A percentile compares a stretch with the other conserved stretches of the same genome.
These are phyloP conservation scores for Ustilago crameri DNA, from an alignment of 1,284 basidiomycete species.

Conservation along the genomic window DNA sequence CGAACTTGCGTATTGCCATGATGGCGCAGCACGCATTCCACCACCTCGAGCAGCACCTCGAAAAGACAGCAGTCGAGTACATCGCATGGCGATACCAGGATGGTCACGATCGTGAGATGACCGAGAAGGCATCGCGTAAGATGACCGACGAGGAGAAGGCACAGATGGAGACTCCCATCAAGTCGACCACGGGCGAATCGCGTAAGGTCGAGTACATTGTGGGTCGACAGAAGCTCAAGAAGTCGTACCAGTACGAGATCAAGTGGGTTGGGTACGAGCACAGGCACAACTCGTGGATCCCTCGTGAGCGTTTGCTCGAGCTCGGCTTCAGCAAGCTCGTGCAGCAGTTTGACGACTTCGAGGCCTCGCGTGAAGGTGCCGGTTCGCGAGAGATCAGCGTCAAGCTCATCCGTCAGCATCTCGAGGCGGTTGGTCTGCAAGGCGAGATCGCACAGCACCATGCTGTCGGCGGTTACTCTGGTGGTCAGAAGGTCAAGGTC, in stretches of 20 bases:
- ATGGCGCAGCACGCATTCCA: constrained; percentile 85
- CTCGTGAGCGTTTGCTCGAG: constrained; percentile 85
- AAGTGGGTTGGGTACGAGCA: constrained; percentile 97
- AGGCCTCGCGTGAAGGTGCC: constrained; percentile 78
- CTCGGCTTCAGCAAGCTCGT: constrained; percentile 93
- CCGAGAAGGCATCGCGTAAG: constrained; percentile 89
- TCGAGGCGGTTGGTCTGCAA: constrained; percentile 84
- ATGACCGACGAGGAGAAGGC: constrained; percentile 88
- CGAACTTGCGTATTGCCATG: constrained; percentile 92
- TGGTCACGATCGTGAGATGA: constrained; percentile 93
- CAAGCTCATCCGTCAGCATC: constrained; percentile 67
- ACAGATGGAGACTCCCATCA: constrained; percentile 86
- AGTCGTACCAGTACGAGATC: constrained; percentile 89
- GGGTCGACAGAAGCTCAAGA: constrained; percentile 97
- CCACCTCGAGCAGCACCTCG: constrained; percentile 67
- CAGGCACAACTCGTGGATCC: constrained; percentile 91
- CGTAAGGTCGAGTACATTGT: constrained; percentile 89
- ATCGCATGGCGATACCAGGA: constrained; percentile 98
- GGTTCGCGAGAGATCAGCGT: constrained; percentile 76
- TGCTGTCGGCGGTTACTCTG: constrained; percentile 64
- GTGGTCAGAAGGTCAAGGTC: constrained; percentile 93
- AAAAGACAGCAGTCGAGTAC: constrained; percentile 66
- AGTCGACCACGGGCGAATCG: constrained; percentile 89
- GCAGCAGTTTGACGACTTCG: constrained; percentile 95
- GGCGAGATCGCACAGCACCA: constrained; percentile 70